Percentiles rank a stretch among this genome's conserved stretches.
Conservation (phyloP, 2,329 filamentous ascomycete genomes). For the Alternaria panax region DNA sequence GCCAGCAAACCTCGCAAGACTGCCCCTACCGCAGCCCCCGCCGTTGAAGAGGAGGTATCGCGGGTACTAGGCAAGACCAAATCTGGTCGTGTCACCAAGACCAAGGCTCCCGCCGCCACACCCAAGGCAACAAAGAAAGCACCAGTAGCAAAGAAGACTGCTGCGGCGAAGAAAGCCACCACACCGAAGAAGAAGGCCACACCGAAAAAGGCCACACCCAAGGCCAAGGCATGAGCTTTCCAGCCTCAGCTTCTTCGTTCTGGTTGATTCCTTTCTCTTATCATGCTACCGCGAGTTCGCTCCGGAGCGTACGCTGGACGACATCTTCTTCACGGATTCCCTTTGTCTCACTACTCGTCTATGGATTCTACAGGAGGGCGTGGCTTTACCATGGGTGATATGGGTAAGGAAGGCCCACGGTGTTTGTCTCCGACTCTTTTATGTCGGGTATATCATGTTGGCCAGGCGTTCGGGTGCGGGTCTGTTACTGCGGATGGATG, state of each 20-base stretch:
- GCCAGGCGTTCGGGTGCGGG: constrained; percentile 34
- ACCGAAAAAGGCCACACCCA: constrained; percentile 56
- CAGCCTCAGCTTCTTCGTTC: constrained; percentile 25
- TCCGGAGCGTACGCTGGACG: constrained; percentile 15
- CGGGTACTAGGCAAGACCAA: constrained; percentile 81
- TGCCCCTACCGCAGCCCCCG: constrained; percentile 62
- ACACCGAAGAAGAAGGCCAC: constrained; percentile 58
- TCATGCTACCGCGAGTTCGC: constrained; percentile 15
- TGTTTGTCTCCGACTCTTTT: constrained; percentile 26
- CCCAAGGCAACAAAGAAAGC: constrained; percentile 45
- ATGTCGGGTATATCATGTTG: constrained; percentile 31
- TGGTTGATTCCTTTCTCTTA: constrained; percentile 39
- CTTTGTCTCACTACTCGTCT: constrained; percentile 29
- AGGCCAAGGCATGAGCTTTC: constrained; percentile 44
- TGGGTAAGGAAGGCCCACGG: constrained; percentile 12
- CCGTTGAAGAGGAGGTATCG: constrained; percentile 70
- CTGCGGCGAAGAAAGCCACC: constrained; percentile 52
- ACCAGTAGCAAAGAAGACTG: constrained; percentile 49
- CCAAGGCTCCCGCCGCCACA: constrained; percentile 54
- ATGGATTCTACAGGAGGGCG: constrained; percentile 17
- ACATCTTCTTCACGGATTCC: constrained; percentile 17
- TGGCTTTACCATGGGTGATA: constrained; percentile 7
- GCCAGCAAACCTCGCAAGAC: constrained; percentile 58
- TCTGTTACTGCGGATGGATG: constrained; percentile 1
- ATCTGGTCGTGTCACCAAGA: constrained; percentile 83